Conservation (phyloP, 805 yeast genomes). For the Metschnikowia reukaufii region DNA sequence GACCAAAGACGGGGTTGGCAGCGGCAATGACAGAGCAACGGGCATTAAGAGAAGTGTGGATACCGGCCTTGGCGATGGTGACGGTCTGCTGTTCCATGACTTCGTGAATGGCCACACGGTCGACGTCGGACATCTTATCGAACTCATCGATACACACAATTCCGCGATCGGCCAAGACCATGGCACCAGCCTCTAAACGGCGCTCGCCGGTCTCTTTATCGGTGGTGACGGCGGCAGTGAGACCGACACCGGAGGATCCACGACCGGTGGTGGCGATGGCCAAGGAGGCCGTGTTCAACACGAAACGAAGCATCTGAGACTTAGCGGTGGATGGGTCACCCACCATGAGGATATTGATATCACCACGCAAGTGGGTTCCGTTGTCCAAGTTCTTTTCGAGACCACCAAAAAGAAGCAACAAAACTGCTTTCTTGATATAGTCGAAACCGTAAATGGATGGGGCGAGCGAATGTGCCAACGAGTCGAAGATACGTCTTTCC, state of each 20-base stretch:
- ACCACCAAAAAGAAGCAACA: slow-evolving; percentile 91
- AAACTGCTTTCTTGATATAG: slow-evolving; percentile 84
- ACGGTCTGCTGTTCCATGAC: slow-evolving; percentile 99
- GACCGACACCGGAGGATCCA: slow-evolving; percentile 99
- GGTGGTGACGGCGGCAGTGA: slow-evolving; percentile 96
- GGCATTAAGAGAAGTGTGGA: slow-evolving; percentile 93
- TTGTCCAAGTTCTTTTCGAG: slow-evolving; percentile 89
- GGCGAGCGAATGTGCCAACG: slow-evolving; percentile 82
- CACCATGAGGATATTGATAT: slow-evolving; percentile 91
- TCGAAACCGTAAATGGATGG: slow-evolving; percentile 96
- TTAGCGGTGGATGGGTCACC: slow-evolving; percentile 99
- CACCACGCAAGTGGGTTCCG: slow-evolving; percentile 98
- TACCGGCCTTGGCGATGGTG: slow-evolving; percentile 97
- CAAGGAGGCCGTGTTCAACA: slow-evolving; percentile 87
- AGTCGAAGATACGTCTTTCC: slow-evolving; percentile 69
- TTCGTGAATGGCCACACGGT: slow-evolving; percentile 97
- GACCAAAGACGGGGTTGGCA: slow-evolving; percentile 96
- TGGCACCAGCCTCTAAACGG: slow-evolving; percentile 96
- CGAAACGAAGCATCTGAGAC: slow-evolving; percentile 92
- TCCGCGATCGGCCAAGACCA: slow-evolving; percentile 98
- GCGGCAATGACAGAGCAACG: slow-evolving; percentile 97
- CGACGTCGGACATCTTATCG: slow-evolving; percentile 96
- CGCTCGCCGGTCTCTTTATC: slow-evolving; percentile 98
- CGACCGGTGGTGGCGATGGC: slow-evolving; percentile 99
- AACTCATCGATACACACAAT: slow-evolving; percentile 98